Evolutionary conservation across 225 moss, liverwort and hornwort genomes (phyloP).

Genomic region (Marchantia paleacea): DNA sequence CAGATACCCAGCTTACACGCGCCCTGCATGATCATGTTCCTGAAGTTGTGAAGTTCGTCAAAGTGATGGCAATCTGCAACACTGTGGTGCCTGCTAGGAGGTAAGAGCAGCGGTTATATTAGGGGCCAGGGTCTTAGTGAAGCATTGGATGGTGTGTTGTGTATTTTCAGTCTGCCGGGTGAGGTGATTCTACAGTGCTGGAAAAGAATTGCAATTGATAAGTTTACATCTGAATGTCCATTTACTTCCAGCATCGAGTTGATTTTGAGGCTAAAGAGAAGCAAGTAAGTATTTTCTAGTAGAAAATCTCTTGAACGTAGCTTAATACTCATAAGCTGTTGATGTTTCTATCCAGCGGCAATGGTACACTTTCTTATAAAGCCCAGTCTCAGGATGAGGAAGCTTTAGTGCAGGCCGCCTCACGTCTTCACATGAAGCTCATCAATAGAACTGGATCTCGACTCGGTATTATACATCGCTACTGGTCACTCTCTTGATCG

Average conservation of each 20-base stretch:
- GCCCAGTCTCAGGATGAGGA: conserved; percentile 99
- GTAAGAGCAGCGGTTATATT: conserved; percentile 21
- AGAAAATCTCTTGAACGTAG: too few species aligned
- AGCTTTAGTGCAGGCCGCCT: conserved; percentile 87
- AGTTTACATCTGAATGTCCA: too few species aligned
- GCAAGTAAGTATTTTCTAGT: too few species aligned
- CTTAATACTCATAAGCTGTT: too few species aligned
- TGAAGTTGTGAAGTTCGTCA: conserved; percentile 79
- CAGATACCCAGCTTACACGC: conserved; percentile 55
- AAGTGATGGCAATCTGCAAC: conserved; percentile 91
- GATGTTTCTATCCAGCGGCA: conserved; percentile 39
- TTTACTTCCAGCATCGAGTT: too few species aligned
- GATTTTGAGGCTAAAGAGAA: too few species aligned
- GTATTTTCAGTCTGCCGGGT: too few species aligned
- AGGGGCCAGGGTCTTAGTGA: too few species aligned
- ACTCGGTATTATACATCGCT: conserved; percentile 44
- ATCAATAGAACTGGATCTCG: conserved; percentile 50
- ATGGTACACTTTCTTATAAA: conserved; percentile 59
- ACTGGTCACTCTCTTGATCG: neutral
- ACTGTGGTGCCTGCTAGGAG: conserved; percentile 82
- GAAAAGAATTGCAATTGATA: too few species aligned
- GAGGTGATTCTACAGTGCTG: too few species aligned
- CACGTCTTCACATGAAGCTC: conserved; percentile 62
- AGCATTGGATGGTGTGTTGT: too few species aligned
- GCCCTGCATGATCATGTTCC: conserved; percentile 60